phyloP scores from a whole-genome alignment of 495 filamentous ascomycete species.

The Usnea hakonensis region DNA sequence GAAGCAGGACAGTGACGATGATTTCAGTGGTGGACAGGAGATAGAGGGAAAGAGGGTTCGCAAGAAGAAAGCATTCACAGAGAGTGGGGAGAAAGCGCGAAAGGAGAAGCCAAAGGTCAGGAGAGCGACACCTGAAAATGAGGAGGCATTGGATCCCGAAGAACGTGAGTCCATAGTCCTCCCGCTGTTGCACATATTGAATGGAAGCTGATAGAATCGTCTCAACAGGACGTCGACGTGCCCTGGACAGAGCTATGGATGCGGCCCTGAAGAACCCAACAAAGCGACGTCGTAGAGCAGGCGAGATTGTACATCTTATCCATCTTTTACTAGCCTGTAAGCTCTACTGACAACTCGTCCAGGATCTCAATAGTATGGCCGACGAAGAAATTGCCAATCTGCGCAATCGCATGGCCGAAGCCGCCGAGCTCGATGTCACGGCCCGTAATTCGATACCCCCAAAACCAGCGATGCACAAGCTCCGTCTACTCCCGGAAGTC shows the following conservation, averaged over 20 bases:
- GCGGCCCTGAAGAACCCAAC: conserved; percentile 75
- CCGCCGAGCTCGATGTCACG: conserved; percentile 75
- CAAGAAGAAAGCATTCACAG: conserved; percentile 35
- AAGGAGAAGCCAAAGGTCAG: conserved; percentile 36
- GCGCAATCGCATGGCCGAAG: conserved; percentile 84
- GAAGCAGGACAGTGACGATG: conserved; percentile 46
- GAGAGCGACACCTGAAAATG: conserved; percentile 49
- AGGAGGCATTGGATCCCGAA: conserved; percentile 53
- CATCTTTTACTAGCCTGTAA: not conserved
- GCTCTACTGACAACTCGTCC: conserved; percentile 20
- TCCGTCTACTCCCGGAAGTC: conserved; percentile 91
- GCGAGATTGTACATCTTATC: conserved; percentile 66
- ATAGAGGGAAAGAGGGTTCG: conserved; percentile 46
- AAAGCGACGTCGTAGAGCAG: conserved; percentile 74
- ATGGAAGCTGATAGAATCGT: conserved; percentile 38
- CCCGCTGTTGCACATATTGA: not conserved
- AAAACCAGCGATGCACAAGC: conserved; percentile 80
- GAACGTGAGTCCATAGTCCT: conserved; percentile 34
- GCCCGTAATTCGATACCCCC: conserved; percentile 57
- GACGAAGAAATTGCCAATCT: conserved; percentile 85
- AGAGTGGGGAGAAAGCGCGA: conserved; percentile 38
- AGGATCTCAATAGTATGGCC: conserved; percentile 83
- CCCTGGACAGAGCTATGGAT: conserved; percentile 79
- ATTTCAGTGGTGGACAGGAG: conserved; percentile 49
- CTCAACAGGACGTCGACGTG: conserved; percentile 61